Conservation (phyloP, 2,329 filamentous ascomycete genomes). For the Pseudogymnoascus sp. region DNA sequence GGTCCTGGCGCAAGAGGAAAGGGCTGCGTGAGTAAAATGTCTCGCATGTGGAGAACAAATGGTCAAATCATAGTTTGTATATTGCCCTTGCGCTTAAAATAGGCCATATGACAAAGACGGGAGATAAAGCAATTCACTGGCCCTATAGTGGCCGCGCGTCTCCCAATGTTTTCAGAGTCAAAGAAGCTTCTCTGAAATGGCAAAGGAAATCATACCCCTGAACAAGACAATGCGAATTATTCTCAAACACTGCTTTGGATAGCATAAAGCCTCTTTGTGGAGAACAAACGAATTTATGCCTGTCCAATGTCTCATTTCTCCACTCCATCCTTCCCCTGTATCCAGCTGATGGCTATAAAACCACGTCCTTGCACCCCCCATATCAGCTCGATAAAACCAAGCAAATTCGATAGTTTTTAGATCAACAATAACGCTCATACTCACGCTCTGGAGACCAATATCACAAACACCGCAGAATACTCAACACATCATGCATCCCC, state of each 20-base stretch:
- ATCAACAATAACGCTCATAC: background rate
- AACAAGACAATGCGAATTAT: background rate
- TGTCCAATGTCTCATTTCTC: background rate
- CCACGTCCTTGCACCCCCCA: background rate
- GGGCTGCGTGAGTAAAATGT: background rate
- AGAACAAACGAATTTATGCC: background rate
- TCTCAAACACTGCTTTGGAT: background rate
- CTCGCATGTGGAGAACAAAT: background rate
- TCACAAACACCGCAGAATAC: background rate
- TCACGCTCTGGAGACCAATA: background rate
- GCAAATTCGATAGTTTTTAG: background rate
- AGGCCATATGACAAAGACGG: background rate
- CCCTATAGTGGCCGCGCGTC: background rate
- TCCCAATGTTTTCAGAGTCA: background rate
- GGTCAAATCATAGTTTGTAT: background rate
- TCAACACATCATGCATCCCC: background rate
- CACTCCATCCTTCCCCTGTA: background rate
- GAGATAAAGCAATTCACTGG: background rate
- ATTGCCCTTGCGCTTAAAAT: background rate
- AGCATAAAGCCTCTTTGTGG: background rate
- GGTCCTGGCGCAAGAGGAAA: conserved; percentile 44
- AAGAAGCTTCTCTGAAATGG: background rate
- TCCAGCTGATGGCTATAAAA: background rate
- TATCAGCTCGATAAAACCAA: background rate
- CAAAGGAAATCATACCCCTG: background rate